Percentiles rank a stretch among this genome's conserved stretches.
Evolutionary conservation across 257 asterid genomes (phyloP).

Genomic region (Mentha longifolia): DNA sequence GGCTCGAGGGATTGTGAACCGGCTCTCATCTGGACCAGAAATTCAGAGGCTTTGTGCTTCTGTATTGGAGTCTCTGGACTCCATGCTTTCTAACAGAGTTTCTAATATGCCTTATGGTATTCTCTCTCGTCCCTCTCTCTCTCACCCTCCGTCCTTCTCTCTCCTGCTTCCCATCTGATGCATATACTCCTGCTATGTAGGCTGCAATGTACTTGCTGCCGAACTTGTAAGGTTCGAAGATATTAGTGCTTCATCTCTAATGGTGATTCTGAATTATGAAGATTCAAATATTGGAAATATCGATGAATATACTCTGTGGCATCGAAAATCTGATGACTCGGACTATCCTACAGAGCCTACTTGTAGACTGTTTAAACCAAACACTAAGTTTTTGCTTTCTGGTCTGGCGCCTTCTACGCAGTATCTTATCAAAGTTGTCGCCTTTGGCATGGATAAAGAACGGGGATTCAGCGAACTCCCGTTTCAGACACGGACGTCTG

Average conservation of each 20-base stretch:
- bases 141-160: background rate
- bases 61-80: slow-evolving; percentile 75
- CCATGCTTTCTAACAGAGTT: slow-evolving; percentile 47
- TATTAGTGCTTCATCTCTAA: slow-evolving; percentile 43
- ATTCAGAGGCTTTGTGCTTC: slow-evolving; percentile 74
- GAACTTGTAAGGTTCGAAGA: slow-evolving; percentile 72
- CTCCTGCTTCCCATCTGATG: slow-evolving; percentile 19
- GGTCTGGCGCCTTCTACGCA: slow-evolving; percentile 59
- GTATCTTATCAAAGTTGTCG: slow-evolving; percentile 60
- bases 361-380: slow-evolving; percentile 58
- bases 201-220: slow-evolving; percentile 41
- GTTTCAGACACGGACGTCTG: slow-evolving; percentile 47
- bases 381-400: slow-evolving; percentile 54
- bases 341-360: slow-evolving; percentile 69
- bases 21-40: slow-evolving; percentile 76
- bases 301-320: slow-evolving; percentile 58
- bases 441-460: slow-evolving; percentile 52
- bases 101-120: slow-evolving; percentile 55
- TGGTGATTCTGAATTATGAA: slow-evolving; percentile 40
- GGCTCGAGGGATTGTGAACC: slow-evolving; percentile 81
- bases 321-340: slow-evolving; percentile 59
- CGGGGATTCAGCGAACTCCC: slow-evolving; percentile 53
- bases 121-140: slow-evolving; percentile 22
- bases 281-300: slow-evolving; percentile 32
- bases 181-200: slow-evolving; percentile 40